Evolutionary conservation across 257 asterid species (phyloP), one percentile per base, ranked within the genome.

Genomic region (Primulina tabacum): DNA sequence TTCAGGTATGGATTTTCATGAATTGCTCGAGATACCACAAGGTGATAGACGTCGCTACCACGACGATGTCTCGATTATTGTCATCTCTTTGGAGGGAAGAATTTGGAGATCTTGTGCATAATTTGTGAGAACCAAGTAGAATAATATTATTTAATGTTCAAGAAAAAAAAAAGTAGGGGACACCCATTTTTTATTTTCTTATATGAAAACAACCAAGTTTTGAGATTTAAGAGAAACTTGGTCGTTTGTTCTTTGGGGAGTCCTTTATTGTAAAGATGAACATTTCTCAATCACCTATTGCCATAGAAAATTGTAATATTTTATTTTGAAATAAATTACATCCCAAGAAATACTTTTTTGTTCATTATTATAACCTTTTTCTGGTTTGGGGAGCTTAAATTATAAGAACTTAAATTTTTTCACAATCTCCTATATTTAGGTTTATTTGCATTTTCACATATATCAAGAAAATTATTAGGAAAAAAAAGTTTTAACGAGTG

Each of bases 31-130:
- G 69, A 87, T 93, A 57, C 97, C 99, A 58, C 99, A 93, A 72
- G 99, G 99, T 47, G 97, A 93, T 77, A 73, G 97, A 18, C 86
- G 99, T 4, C 93, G 96, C 53, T 93, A 90, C 89, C 99, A 93
- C 26, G 99, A 93, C 11, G 97, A 93, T 35, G 97, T 93, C 50
- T 90, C 99, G 20, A 86, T 93, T n/a, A 93, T 93, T 30, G 99
- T 93, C 58, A 90, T 93, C 56, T 93, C 99, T 10, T 80, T 93
- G 90, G 97, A 93, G 76, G 99, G 99, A 47, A 87, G 99, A 73
- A 93, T 93, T 77, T 93, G 97, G 99, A 86, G 90, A 83, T 90
- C 97, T 37, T 86, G 89, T 84, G 95, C 90, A 82, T 93, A 84
- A 74, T 56, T 73, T 69, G 83, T 73, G 61, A 47, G 64, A 70